Base-by-base conservation (phyloP, 2,329 filamentous ascomycete genomes). In the Seiridium unicorne region DNA sequence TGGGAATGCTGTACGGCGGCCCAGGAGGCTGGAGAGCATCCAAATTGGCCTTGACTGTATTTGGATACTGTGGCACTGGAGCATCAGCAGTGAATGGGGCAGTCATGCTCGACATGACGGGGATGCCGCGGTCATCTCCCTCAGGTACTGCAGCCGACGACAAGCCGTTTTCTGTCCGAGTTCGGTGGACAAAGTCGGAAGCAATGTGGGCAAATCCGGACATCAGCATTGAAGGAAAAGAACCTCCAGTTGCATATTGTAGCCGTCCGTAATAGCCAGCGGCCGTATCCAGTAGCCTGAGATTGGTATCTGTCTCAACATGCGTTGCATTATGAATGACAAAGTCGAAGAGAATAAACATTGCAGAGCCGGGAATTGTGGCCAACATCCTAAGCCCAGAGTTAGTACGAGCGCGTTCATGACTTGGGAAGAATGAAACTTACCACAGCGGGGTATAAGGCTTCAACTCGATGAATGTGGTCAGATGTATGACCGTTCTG, bases 291-390 rank as follows among this genome's bases (percentile, higher is more conserved):
- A 58, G 1, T 9, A 51, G 34, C 18, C 31, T 32, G 9, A 58
- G 44, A 26, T 58, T 58, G 4, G 46, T 44, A 5, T 58, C 55
- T 31, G 55, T 51, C 32, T 58, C 46, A 32, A 36, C 31, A 18
- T 58, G 55, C 11, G 55, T 49, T 1, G 55, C 35, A n/a, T 58
- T 58, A n/a, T 58, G 55, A n/a, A 58, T 51, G 44, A 51, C 46
- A 36, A 51, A 58, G 46, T 58, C 55, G 32, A 58, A 58, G 44
- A 58, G 55, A 7, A 58, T 58, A 18, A 58, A 40, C 44, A 51
- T 44, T 35, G 55, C 46, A n/a, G 55, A 58, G 7, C 31, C 44
- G 32, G 55, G 55, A 36, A 58, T 42, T 7, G 55, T 48, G n/a
- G 44, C 46, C 32, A 58, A 31, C n/a, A 58, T 40, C 55, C 55